Percentiles rank a stretch among this genome's conserved stretches.
Evolutionary conservation across 306 rosid genomes (phyloP).

Genomic region (Pachyrhizus erosus): DNA sequence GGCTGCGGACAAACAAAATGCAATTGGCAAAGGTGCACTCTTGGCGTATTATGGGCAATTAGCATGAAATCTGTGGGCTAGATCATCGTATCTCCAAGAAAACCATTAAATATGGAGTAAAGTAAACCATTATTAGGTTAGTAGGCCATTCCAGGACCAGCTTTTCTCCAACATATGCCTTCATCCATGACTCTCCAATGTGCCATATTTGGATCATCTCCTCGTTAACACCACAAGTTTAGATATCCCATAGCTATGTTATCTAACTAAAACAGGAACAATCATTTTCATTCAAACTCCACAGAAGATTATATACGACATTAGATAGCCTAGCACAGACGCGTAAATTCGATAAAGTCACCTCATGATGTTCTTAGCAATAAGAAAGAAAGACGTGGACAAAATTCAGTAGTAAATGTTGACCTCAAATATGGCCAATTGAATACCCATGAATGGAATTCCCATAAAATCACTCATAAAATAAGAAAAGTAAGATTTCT

Average conservation of each 20-base stretch:
- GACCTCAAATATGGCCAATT: background rate
- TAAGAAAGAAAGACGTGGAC: background rate
- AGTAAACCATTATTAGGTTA: background rate
- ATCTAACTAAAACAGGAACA: background rate
- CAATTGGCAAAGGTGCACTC: background rate
- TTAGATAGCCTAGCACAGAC: background rate
- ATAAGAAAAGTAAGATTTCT: background rate
- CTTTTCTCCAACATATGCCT: background rate
- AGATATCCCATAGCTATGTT: background rate
- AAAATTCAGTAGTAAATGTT: conserved; percentile 5
- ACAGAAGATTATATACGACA: background rate
- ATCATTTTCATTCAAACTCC: conserved; percentile 33
- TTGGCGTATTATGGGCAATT: conserved; percentile 15
- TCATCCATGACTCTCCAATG: conserved; percentile 2
- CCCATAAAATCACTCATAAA: background rate
- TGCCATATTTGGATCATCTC: background rate
- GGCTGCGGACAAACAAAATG: conserved; percentile 34
- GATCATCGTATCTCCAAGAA: background rate
- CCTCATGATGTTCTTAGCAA: background rate
- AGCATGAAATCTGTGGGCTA: background rate
- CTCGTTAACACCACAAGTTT: background rate
- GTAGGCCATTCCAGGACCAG: conserved; percentile 29
- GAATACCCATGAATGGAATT: background rate
- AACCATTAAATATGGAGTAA: background rate
- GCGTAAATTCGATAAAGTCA: conserved; percentile 38